Base-by-base conservation (phyloP, 2,329 filamentous ascomycete genomes). In the Cytospora piceae region DNA sequence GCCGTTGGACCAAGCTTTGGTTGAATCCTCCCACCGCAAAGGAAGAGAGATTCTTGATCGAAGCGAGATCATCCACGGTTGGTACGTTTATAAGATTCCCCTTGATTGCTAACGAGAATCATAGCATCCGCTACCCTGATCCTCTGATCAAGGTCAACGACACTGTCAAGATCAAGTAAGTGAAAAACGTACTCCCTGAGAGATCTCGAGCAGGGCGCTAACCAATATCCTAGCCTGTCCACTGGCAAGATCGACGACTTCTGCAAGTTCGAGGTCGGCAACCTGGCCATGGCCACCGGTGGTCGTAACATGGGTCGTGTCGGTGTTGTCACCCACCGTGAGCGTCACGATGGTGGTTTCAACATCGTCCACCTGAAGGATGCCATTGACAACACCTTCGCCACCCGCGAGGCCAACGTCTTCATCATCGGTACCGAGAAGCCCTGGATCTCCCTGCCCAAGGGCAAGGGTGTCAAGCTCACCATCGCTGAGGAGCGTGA, bases 251-350 rank as follows among this genome's bases (percentile, higher is more conserved):
- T 99, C 85, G 83, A 87, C 76, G 95, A 99, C 85, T 98, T 91
- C 85, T 93, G 98, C 88, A 92, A 91, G 85, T 99, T 99, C 85
- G 95, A 99, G 83, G 97, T 94, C 79, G 95, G 94, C 83, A 91
- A 93, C 80, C 93, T 99, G 76, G 93, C 91, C 82, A 99, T 99
- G 94, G 91, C 91, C 79, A 99, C 95, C 75, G 95, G 95, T 90
- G 95, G 95, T 90, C 95, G 94, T 81, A 99, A 99, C 93, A 99
- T 98, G 94, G 95, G 95, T 82, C 95, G 95, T 94, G 94, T 99
- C 79, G 95, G 95, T 91, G 94, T 98, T 82, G 96, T 99, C 87
- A 98, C 95, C 77, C 94, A 99, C 90, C 94, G 95, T 87, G 95
- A 99, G 89, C 93, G 95, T 78, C 95, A 99, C 89, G 95, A 99